A percentile compares a stretch with the other conserved stretches of the same genome.
Conservation (phyloP, 331 rosid genomes). For the Prunus yedoensis region DNA sequence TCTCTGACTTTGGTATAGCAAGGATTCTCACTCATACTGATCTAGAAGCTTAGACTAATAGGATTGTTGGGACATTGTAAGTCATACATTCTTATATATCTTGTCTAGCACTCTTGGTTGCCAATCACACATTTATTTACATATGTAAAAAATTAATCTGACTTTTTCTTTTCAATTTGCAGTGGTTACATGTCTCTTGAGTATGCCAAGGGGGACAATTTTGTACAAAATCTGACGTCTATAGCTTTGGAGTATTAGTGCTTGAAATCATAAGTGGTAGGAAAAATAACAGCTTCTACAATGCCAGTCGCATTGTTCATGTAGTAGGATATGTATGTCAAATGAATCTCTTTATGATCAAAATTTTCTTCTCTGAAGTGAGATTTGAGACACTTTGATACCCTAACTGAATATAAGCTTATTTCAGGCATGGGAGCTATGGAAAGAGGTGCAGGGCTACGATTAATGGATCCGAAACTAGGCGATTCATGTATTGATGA, state of each 20-base stretch:
- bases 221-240: neutral
- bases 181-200: no score
- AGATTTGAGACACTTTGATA: neutral
- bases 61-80: neutral
- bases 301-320: neutral
- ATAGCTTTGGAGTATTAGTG: neutral
- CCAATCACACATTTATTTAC: neutral
- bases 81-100: neutral
- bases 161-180: neutral
- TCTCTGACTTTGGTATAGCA: neutral
- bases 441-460: neutral
- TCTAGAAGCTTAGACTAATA: neutral
- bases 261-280: constrained; percentile 1
- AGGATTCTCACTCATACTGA: neutral
- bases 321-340: neutral
- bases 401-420: neutral
- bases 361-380: neutral
- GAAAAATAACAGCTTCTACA: neutral
- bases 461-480: neutral
- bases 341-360: neutral
- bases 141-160: neutral
- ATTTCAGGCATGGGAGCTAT: constrained; percentile 1
- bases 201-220: neutral
- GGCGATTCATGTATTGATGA: neutral
- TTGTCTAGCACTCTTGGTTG: neutral